phyloP scores from a whole-genome alignment of 345 rosid genomes.

The Corymbia maculata region DNA sequence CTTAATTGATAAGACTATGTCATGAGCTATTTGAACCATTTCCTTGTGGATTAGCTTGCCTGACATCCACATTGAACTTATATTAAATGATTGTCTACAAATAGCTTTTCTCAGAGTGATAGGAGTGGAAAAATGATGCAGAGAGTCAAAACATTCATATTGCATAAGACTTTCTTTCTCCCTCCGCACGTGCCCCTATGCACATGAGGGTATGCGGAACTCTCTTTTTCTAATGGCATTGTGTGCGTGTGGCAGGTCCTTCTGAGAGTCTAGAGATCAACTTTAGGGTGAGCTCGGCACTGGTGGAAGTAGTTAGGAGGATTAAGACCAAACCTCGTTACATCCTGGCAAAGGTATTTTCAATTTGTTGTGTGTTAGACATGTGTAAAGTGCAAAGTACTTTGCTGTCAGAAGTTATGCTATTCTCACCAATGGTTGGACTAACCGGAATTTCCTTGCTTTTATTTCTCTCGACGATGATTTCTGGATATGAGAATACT shows the following conservation, averaged over 20 bases:
- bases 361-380: background rate
- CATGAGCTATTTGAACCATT: background rate
- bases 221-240: background rate
- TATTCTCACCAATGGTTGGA: background rate
- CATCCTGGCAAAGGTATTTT: constrained; percentile 86
- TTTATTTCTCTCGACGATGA: background rate
- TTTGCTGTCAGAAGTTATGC: background rate
- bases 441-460: background rate
- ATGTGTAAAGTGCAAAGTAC: background rate
- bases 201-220: background rate
- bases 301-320: constrained; percentile 80
- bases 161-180: background rate
- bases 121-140: background rate
- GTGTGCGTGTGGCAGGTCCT: constrained; percentile 42
- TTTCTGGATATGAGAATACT: background rate
- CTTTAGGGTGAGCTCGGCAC: constrained; percentile 93
- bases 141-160: background rate
- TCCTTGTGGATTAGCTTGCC: background rate
- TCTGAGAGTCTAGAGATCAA: constrained; percentile 91
- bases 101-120: background rate
- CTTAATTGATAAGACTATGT: background rate
- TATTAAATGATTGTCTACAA: background rate
- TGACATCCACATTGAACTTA: background rate
- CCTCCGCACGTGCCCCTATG: background rate
- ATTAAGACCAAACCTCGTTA: constrained; percentile 83